A percentile compares a stretch with the other conserved stretches of the same genome.
Evolutionary conservation across 2,329 filamentous ascomycete genomes (phyloP).

Genomic region (Grosmannia clavigera): DNA sequence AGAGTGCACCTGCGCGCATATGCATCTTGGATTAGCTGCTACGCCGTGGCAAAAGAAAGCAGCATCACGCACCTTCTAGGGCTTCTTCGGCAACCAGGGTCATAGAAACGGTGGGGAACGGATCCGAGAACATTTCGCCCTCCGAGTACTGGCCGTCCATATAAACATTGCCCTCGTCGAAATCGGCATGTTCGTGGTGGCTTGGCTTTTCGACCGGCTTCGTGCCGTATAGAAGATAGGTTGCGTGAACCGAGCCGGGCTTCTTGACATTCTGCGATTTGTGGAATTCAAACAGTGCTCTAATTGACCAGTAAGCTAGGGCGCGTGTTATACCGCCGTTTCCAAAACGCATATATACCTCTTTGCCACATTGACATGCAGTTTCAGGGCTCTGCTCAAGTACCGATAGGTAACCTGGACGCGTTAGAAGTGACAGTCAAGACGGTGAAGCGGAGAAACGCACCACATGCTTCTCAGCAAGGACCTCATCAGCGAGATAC

Average conservation of each 20-base stretch:
- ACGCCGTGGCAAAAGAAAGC: not conserved
- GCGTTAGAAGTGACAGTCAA: constrained; percentile 2
- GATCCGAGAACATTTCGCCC: constrained; percentile 34
- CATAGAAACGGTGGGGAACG: constrained; percentile 44
- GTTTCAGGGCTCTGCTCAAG: constrained; percentile 67
- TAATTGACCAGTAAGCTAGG: constrained; percentile 3
- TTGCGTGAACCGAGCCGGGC: constrained; percentile 68
- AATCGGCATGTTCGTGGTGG: constrained; percentile 4
- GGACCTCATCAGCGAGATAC: constrained; percentile 62
- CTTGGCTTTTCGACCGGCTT: constrained; percentile 29
- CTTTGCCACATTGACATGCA: constrained; percentile 82
- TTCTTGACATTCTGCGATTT: constrained; percentile 63
- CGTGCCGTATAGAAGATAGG: constrained; percentile 73
- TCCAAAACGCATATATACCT: constrained; percentile 44
- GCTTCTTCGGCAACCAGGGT: constrained; percentile 61
- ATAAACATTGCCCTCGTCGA: constrained; percentile 51
- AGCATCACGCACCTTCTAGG: constrained; percentile 43
- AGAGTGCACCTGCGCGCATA: constrained; percentile 44
- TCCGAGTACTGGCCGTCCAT: constrained; percentile 56
- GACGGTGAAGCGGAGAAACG: constrained; percentile 13
- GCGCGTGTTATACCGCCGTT: not conserved
- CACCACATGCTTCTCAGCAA: constrained; percentile 65
- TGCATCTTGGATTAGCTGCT: not conserved
- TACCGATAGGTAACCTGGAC: constrained; percentile 72
- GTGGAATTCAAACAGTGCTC: constrained; percentile 82